These are phyloP conservation scores for Massariosphaeria phaeospora DNA, from an alignment of 495 filamentous ascomycete species.

Conservation along the genomic window DNA sequence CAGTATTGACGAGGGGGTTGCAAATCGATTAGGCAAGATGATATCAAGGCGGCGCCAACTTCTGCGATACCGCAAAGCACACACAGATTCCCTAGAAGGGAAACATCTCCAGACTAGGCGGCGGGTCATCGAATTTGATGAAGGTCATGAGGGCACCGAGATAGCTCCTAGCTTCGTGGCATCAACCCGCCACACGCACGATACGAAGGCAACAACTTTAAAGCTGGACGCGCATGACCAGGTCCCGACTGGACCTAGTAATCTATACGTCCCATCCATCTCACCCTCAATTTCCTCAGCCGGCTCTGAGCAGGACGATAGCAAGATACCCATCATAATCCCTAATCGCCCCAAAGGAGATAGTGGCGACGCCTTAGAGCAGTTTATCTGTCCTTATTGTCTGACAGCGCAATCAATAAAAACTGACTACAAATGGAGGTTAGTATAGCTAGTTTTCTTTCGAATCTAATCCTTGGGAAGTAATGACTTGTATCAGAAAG, in stretches of 20 bases:
- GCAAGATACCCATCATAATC: background rate
- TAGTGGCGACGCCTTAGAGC: background rate
- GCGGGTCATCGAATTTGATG: background rate
- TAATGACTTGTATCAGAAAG: background rate
- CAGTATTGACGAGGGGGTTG: background rate
- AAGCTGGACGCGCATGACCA: background rate
- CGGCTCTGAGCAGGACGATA: background rate
- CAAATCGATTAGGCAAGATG: constrained; percentile 6
- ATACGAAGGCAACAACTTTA: background rate
- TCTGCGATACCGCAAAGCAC: background rate
- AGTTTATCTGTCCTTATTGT: constrained; percentile 12
- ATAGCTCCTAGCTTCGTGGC: background rate
- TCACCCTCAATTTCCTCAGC: background rate
- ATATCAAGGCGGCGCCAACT: constrained; percentile 7
- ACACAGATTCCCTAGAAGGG: background rate
- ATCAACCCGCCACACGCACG: background rate
- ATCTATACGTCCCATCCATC: background rate
- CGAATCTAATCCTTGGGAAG: background rate
- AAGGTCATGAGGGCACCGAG: background rate
- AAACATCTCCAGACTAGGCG: background rate
- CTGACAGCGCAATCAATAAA: background rate
- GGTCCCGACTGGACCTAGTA: background rate
- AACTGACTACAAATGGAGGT: constrained; percentile 6
- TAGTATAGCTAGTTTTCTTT: background rate
- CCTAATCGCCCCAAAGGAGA: constrained; percentile 1